Base-by-base conservation (phyloP, 352 stramenopile species). In the Plasmopara viticola region DNA sequence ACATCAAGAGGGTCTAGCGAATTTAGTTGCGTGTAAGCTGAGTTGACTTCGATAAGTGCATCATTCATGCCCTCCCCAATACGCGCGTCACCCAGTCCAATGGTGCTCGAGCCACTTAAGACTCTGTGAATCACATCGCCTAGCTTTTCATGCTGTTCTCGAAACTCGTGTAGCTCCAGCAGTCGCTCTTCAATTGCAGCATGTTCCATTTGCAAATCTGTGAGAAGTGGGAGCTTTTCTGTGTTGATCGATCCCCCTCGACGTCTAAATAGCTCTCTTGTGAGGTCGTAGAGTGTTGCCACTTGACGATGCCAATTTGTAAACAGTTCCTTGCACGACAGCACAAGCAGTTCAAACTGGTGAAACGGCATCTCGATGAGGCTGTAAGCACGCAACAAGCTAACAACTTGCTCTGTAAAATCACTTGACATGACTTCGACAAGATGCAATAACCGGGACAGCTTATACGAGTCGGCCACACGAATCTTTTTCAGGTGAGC, bases 401-500 rank as follows among this genome's bases (percentile, higher is more conserved):
- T 94, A 30, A 87, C 65, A 9, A 94, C 64, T 52, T 95, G 85
- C 44, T 92, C 74, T 9, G 76, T 80, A 31, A 95, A 56, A 61
- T 95, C 85, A 48, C 81, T 92, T 29, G 83, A 94, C 62, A 95
- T 88, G 30, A 94, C 74, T 55, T 94, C 85, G 37, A 95, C 74
- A 17, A 95, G 59, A 54, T 86, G 79, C 34, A 94, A 42, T 28
- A 94, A 64, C 1, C 85, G 78, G 15, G 75, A 72, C 5, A 93
- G 58, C 52, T 93, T 91, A 68, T 96, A 96, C 44, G 91, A 85
- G 49, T 95, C 84, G 5, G 84, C 80, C 17, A 90, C 78, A 25
- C 86, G 84, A 55, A 96, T 91, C 56, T 95, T 95, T 64, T 95
- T 95, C 33, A 96, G 54, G 46, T 96, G 87, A 4, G 71, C 81